Base-by-base conservation (phyloP, 2,329 filamentous ascomycete species). In the Penicillium brasilianum region DNA sequence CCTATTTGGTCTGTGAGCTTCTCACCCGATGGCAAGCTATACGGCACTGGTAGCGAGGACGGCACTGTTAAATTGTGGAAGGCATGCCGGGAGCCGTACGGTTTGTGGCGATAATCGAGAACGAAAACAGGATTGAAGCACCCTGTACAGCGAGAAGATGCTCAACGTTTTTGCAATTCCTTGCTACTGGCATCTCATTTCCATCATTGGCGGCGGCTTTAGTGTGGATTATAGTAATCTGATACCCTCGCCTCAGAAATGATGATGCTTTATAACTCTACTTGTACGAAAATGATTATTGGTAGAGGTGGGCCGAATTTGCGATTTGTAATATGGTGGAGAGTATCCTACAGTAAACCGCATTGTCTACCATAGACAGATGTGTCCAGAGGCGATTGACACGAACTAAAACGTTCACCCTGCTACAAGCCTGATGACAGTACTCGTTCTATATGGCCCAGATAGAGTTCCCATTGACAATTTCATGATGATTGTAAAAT, bases 1-100 rank as follows among this genome's bases (percentile, higher is more conserved):
- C 94, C 94, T 1, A 95, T 99, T 64, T 99, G 95, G 95, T 97
- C 93, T 6, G 88, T 96, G 61, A 90, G 90, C 59, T 99, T 97
- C 78, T 95, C 93, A 0, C 95, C 95, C 0, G 95, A 99, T 72
- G 93, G 93, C 50, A 97, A 96, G 75, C 82, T 99, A 8, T 99
- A 98, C 74, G 95, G 93, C 1, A 99, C 95, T 1, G 95, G 92
- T 32, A 97, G 93, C 52, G 95, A 99, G 75, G 95, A 99, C 72
- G 95, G 95, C 43, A 99, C 95, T 0, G 96, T 99, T 77, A 99
- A 99, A 80, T 83, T 99, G 68, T 90, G 88, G 88, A 90, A 90
- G 75, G 87, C 87, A 62, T 88, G 86, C 54, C 81, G 81, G 49
- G 86, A 87, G 48, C 82, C 85, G 1, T 90, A 90, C 72, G 88